A percentile compares a stretch with the other conserved stretches of the same genome.
Evolutionary conservation across 441 rosid genomes (phyloP).

Genomic region (Adansonia gregorii): DNA sequence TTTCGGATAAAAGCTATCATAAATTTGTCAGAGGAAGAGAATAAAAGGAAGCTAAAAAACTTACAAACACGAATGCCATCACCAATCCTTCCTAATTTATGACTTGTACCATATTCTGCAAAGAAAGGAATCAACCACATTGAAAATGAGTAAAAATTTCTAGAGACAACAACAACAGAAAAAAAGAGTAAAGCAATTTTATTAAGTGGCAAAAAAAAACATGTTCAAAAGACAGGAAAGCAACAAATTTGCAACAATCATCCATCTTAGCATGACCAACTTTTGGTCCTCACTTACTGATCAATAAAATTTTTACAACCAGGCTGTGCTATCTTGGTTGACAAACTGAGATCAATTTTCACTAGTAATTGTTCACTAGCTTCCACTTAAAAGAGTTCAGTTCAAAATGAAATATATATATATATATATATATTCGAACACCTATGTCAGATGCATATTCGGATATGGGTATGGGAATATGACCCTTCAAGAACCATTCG

Average conservation of each 20-base stretch:
- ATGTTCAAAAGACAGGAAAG: background rate
- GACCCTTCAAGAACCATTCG: too few relatives aligned
- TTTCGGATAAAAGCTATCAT: slow-evolving; percentile 9
- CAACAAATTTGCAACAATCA: background rate
- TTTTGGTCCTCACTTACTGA: background rate
- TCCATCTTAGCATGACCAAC: background rate
- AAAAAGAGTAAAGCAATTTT: background rate
- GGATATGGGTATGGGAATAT: too few relatives aligned
- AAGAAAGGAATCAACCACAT: slow-evolving; percentile 16
- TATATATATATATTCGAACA: too few relatives aligned
- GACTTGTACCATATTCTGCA: slow-evolving; percentile 82
- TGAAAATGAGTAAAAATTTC: background rate
- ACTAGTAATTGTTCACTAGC: background rate
- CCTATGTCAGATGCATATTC: too few relatives aligned
- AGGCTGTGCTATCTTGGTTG: background rate
- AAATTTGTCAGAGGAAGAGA: slow-evolving; percentile 19
- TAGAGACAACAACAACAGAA: background rate
- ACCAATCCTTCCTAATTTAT: slow-evolving; percentile 74
- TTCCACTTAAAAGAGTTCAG: background rate
- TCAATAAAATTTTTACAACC: background rate
- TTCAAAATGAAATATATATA: background rate
- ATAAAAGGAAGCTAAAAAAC: slow-evolving; percentile 32
- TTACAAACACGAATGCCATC: slow-evolving; percentile 87
- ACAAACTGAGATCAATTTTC: background rate
- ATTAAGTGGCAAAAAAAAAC: background rate